phyloP scores from a whole-genome alignment of 208 protist genomes.

The Vickermania spadyakhi region DNA sequence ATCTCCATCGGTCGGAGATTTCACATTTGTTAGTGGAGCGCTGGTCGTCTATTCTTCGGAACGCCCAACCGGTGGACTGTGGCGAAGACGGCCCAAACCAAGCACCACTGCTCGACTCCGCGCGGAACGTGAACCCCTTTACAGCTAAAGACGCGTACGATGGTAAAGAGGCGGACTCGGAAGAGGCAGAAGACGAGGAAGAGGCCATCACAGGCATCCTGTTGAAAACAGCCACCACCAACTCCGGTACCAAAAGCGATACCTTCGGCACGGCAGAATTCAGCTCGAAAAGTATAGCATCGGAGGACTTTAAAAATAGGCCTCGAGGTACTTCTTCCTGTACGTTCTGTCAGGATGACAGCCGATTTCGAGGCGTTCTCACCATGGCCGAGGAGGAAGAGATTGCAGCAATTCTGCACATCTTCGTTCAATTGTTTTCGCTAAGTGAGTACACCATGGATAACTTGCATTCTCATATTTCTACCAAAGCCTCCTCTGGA shows the following conservation, averaged over 20 bases:
- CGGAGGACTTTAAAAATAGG: background rate
- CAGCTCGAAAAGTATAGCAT: background rate
- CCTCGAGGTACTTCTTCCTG: background rate
- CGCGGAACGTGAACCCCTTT: slow-evolving; percentile 1
- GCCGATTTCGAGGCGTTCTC: slow-evolving; percentile 1
- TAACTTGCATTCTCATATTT: background rate
- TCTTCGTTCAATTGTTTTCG: slow-evolving; percentile 3
- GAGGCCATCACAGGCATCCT: background rate
- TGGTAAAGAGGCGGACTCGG: background rate
- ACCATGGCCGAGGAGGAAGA: slow-evolving; percentile 10
- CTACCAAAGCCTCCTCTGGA: slow-evolving; percentile 6
- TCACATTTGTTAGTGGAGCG: slow-evolving; percentile 6
- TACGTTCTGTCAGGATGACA: background rate
- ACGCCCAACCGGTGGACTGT: background rate
- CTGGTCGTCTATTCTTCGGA: slow-evolving; percentile 7
- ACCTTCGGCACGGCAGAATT: background rate
- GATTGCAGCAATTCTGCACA: slow-evolving; percentile 17
- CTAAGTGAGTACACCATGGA: background rate
- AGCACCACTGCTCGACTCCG: background rate
- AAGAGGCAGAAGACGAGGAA: background rate
- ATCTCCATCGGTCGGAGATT: slow-evolving; percentile 3
- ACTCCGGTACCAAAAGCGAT: background rate
- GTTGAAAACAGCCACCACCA: background rate
- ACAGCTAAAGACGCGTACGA: background rate
- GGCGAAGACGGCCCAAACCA: background rate